Evolutionary conservation across 129 eudicot genomes (phyloP), one percentile per base, ranked within the genome.

Genomic region (Escallonia rubra): DNA sequence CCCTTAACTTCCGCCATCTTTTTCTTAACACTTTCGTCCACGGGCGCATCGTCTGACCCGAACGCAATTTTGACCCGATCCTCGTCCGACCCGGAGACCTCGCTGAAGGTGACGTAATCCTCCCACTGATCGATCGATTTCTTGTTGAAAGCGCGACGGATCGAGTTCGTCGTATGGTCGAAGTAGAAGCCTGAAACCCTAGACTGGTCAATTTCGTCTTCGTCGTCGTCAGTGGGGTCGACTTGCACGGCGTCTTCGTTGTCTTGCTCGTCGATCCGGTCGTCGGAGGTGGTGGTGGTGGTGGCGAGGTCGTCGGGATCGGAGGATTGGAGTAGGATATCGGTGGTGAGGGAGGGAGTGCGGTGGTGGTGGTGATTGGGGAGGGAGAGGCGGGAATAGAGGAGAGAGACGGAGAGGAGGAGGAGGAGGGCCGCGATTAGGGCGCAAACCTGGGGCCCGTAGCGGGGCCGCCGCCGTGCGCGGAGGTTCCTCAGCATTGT

Each of bases 251-350:
- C 82, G 45, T 82, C 78, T 10, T 71, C 70, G 52, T 84, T 85
- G 69, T 90, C 97, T 4, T 77, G 85, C 80, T 84, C 86, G 80
- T 90, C 97, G 63, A 90, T 90, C 70, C 79, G 89, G 62, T 87
- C 97, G 0, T 87, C 90, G 65, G 77, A 70, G 50, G 76, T 69
- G 49, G 58, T 52, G 48, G 71, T 4, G 63, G 71, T 4, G 63
- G 86, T 70, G 68, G 45, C 69, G 23, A 73, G 71, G 70, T 80
- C 77, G 38, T 76, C 76, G 23, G 87, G 80, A 60, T 85, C 91
- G 77, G 78, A 34, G 61, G 81, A 85, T 16, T 77, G 76, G 15
- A 85, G 74, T n/a, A 85, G 77, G 1, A 76, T 80, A 43, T 85
- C 77, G 66, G 81, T 63, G 41, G 76, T 78, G 63, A 70, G 56